Conservation (phyloP, 1,284 basidiomycete genomes). For the Ceratobasidium papillatum region DNA sequence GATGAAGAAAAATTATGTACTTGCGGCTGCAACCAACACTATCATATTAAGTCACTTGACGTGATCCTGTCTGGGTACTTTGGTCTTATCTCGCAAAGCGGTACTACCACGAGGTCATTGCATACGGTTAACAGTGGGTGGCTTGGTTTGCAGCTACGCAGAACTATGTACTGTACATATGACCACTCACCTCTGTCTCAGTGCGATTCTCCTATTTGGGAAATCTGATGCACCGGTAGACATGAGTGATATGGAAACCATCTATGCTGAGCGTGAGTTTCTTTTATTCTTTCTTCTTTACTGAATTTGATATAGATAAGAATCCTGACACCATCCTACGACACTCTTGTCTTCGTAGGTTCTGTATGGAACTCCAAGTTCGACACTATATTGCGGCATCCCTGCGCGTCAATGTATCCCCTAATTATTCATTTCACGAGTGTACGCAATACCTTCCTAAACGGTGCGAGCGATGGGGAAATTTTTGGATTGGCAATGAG, state of each 20-base stretch:
- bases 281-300: neutral
- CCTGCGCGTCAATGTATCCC: neutral
- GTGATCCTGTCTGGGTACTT: too few relatives aligned
- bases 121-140: too few relatives aligned
- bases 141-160: too few relatives aligned
- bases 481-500: neutral
- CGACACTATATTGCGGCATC: neutral
- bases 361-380: neutral
- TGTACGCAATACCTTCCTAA: conserved; percentile 1
- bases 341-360: neutral
- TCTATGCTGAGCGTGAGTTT: conserved; percentile 3
- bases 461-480: conserved; percentile 15
- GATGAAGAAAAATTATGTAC: too few relatives aligned
- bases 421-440: neutral
- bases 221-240: conserved; percentile 17
- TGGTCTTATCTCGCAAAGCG: too few relatives aligned
- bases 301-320: neutral
- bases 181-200: neutral
- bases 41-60: too few relatives aligned
- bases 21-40: too few relatives aligned
- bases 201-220: conserved; percentile 16
- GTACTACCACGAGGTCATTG: too few relatives aligned
- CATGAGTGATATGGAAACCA: conserved; percentile 7
- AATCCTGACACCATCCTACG: neutral
- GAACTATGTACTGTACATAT: too few relatives aligned